Conservation (phyloP, 225 moss, liverwort and hornwort species). For the Straminergon stramineum region DNA sequence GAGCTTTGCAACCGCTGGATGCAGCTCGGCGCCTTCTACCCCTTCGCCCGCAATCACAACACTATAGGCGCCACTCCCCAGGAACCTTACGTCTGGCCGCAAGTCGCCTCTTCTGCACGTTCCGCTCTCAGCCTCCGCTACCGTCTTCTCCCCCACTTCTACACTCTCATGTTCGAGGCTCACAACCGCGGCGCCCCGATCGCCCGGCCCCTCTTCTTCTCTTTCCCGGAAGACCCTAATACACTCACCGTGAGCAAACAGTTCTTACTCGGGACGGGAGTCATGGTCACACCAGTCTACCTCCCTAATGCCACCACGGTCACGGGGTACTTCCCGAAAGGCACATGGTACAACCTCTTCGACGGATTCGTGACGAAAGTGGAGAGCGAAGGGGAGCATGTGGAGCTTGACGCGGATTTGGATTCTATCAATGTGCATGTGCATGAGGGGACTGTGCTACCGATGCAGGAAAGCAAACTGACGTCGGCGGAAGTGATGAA, state of each 20-base stretch:
- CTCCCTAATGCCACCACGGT: constrained; percentile 15
- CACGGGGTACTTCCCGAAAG: constrained; percentile 36
- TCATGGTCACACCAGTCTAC: constrained; percentile 45
- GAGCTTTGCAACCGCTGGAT: constrained; percentile 87
- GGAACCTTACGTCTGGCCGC: constrained; percentile 72
- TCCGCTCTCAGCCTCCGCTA: constrained; percentile 55
- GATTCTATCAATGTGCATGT: constrained; percentile 42
- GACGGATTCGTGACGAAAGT: constrained; percentile 23
- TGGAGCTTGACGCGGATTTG: constrained; percentile 12
- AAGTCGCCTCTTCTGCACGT: constrained; percentile 40
- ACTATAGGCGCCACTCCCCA: constrained; percentile 7
- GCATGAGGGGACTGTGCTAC: constrained; percentile 33
- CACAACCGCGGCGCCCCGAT: constrained; percentile 66
- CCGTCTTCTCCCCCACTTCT: constrained; percentile 60
- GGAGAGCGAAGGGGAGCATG: constrained; percentile 4
- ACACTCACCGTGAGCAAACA: constrained; percentile 31
- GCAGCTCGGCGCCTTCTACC: constrained; percentile 81
- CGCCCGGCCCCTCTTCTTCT: constrained; percentile 52
- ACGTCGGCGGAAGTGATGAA: constrained; percentile 28
- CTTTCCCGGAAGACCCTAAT: constrained; percentile 24
- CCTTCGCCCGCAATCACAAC: constrained; percentile 67
- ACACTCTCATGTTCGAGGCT: constrained; percentile 72
- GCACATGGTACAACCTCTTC: constrained; percentile 60
- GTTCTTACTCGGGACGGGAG: constrained; percentile 32
- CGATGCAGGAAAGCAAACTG: constrained; percentile 28